phyloP scores from a whole-genome alignment of 176 grass and related monocot genomes.

The Avena sativa region DNA sequence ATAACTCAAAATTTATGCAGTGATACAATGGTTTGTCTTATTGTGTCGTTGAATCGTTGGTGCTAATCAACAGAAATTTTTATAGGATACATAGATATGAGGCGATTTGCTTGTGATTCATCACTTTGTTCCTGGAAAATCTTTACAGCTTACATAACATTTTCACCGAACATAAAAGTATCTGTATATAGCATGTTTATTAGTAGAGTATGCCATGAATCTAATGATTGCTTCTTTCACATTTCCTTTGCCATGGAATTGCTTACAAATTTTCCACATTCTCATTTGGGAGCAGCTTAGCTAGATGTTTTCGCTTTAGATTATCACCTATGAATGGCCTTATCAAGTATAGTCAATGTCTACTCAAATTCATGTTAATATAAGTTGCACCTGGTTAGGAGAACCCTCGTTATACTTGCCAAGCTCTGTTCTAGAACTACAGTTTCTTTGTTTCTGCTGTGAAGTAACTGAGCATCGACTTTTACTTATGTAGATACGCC shows the following conservation, averaged over 20 bases:
- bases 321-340: not conserved
- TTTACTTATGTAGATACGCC: not conserved
- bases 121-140: no score
- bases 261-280: not conserved
- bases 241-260: not conserved
- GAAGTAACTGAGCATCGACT: not conserved
- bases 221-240: not conserved
- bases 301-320: not conserved
- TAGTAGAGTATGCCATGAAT: not conserved
- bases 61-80: no score
- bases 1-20: no score
- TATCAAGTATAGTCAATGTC: not conserved
- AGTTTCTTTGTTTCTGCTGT: not conserved
- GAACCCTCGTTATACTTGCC: not conserved
- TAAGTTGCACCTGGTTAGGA: not conserved
- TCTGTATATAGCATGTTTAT: not conserved
- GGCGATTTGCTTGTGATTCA: no score
- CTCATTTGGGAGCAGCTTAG: not conserved
- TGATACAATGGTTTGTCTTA: no score
- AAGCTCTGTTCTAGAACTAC: not conserved
- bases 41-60: no score
- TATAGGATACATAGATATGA: no score
- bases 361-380: not conserved
- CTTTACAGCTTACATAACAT: not conserved
- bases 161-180: not conserved